These are phyloP conservation scores for Hypoxylon perforatum DNA, from an alignment of 495 filamentous ascomycete species.

Conservation along the genomic window DNA sequence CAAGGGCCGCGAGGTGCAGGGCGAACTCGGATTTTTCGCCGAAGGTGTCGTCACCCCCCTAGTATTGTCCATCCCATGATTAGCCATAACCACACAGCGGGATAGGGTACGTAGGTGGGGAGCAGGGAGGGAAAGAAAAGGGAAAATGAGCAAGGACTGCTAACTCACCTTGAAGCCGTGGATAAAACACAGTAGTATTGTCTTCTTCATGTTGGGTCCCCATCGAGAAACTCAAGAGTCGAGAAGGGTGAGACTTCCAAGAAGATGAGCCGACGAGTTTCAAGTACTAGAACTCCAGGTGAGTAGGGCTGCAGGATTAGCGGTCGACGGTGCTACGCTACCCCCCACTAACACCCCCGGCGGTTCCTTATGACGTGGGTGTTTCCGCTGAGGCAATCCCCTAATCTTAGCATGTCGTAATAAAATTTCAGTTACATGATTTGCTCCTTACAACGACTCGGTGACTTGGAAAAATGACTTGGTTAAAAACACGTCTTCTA, in stretches of 20 bases:
- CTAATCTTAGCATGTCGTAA: neutral
- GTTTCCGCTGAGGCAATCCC: neutral
- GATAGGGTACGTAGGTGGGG: constrained; percentile 1
- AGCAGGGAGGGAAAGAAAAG: neutral
- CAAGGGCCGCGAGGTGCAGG: constrained; percentile 74
- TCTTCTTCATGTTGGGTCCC: constrained; percentile 79
- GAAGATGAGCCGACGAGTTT: neutral
- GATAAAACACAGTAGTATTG: constrained; percentile 89
- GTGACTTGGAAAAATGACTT: too few species aligned
- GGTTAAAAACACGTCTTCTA: neutral
- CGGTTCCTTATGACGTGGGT: constrained; percentile 36
- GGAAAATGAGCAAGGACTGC: neutral
- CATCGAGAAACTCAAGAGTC: constrained; percentile 26
- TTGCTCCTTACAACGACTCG: too few species aligned
- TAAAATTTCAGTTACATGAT: constrained; percentile 3
- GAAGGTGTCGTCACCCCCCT: constrained; percentile 94
- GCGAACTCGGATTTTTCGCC: constrained; percentile 71
- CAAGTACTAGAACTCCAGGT: neutral
- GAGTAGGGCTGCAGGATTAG: constrained; percentile 32
- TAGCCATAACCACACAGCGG: neutral
- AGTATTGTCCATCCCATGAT: constrained; percentile 1
- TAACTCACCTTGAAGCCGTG: constrained; percentile 94
- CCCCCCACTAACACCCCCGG: constrained; percentile 24
- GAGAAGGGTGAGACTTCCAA: constrained; percentile 2
- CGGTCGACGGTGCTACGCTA: constrained; percentile 6